Evolutionary conservation across 164 flowering plant species (phyloP).

Genomic region (Magnolia officinalis): DNA sequence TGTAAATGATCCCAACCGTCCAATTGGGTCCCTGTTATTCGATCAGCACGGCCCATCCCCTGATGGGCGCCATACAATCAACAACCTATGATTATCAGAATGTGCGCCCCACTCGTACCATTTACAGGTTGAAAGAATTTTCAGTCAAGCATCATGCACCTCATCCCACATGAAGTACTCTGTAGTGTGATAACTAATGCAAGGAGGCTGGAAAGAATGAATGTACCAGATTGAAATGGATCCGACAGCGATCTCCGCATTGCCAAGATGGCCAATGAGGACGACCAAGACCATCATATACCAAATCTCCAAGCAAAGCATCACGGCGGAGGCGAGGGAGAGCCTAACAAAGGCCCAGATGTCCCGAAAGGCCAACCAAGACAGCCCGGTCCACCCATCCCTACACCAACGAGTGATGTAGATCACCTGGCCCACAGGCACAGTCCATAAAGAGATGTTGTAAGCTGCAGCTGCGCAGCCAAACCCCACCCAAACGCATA

Average conservation of each 20-base stretch:
- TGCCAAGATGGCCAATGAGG: constrained; percentile 58
- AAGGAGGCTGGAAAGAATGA: neutral
- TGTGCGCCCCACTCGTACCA: too few species aligned
- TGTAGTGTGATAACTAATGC: too few species aligned
- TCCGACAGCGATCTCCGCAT: constrained; percentile 68
- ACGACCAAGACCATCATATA: constrained; percentile 66
- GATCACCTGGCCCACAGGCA: constrained; percentile 50
- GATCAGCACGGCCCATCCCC: too few species aligned
- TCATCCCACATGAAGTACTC: too few species aligned
- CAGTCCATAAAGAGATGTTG: constrained; percentile 60
- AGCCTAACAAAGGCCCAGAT: constrained; percentile 71
- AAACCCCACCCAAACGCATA: constrained; percentile 54
- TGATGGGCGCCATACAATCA: too few species aligned
- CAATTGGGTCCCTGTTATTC: too few species aligned
- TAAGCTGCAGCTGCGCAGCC: constrained; percentile 65
- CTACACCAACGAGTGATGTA: constrained; percentile 68
- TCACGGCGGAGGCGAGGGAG: constrained; percentile 82
- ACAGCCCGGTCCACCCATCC: constrained; percentile 78
- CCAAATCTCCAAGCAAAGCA: constrained; percentile 87
- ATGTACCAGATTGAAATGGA: constrained; percentile 86
- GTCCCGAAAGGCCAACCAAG: constrained; percentile 72
- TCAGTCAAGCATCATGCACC: too few species aligned
- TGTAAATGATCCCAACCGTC: too few species aligned
- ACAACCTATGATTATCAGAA: too few species aligned
- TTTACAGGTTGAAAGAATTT: too few species aligned